phyloP scores from a whole-genome alignment of 768 basidiomycete genomes.

The Kwoniella sp. region DNA sequence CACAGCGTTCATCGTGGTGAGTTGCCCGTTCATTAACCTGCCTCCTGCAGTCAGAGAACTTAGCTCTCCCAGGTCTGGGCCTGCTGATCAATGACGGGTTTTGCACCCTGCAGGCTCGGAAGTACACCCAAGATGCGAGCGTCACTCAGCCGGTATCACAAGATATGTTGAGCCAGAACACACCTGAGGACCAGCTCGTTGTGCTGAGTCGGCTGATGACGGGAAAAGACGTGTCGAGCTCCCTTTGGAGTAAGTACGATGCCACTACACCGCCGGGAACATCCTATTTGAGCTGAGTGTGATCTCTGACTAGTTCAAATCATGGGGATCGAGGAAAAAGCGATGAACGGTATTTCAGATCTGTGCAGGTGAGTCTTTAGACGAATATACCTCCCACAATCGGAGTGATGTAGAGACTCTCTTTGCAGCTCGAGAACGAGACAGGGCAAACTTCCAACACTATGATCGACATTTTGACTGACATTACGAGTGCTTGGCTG shows the following conservation, averaged over 20 bases:
- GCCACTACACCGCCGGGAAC: too few species aligned
- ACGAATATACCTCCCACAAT: neutral
- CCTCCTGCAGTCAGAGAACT: too few species aligned
- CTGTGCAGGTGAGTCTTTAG: neutral
- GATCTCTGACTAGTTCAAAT: neutral
- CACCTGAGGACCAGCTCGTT: neutral
- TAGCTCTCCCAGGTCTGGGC: too few species aligned
- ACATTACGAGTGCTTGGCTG: neutral
- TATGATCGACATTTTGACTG: neutral
- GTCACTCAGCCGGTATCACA: neutral
- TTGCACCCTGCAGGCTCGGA: slow-evolving; percentile 2
- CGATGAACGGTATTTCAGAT: neutral
- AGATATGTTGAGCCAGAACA: slow-evolving; percentile 1
- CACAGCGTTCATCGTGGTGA: neutral
- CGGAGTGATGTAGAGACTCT: too few species aligned
- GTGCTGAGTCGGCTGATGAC: neutral
- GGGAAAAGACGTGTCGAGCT: neutral
- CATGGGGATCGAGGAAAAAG: slow-evolving; percentile 1
- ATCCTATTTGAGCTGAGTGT: too few species aligned
- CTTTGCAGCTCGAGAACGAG: too few species aligned
- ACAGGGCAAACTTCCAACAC: too few species aligned
- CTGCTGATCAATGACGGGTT: too few species aligned
- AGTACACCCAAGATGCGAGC: neutral
- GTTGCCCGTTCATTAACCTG: neutral
- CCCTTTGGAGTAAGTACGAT: slow-evolving; percentile 3